A percentile compares a stretch with the other conserved stretches of the same genome.
These are phyloP conservation scores for Candida sp. DNA, from an alignment of 1,139 yeast genomes.

Conservation along the genomic window DNA sequence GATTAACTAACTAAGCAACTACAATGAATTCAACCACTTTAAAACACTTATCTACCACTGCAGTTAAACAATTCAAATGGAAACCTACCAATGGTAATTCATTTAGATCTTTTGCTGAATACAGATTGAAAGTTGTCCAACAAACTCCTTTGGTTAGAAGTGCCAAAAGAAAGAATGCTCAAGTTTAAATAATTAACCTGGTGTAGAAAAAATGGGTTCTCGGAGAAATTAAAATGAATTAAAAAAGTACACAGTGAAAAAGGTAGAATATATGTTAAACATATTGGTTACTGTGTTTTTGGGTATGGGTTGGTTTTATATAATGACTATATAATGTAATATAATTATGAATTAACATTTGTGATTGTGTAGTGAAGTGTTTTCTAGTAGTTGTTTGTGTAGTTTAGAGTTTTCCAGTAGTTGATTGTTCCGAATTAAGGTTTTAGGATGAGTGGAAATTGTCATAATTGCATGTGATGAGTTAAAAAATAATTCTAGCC, in stretches of 20 bases:
- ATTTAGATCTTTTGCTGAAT: slow-evolving; percentile 54
- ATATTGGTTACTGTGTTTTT: background rate
- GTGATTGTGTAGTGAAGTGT: background rate
- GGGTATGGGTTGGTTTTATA: background rate
- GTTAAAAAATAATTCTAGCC: too few species aligned
- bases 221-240: too few species aligned
- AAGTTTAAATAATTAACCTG: too few species aligned
- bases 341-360: too few species aligned
- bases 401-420: too few species aligned
- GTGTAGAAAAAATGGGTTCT: too few species aligned
- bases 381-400: background rate
- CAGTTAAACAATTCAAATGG: slow-evolving; percentile 21
- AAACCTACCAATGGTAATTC: slow-evolving; percentile 36
- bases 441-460: too few species aligned
- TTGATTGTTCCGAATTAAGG: too few species aligned
- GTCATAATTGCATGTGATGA: too few species aligned
- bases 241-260: background rate
- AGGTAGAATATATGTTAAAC: background rate
- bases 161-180: background rate
- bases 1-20: too few species aligned
- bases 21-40: background rate
- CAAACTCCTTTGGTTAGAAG: slow-evolving; percentile 41
- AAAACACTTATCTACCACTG: background rate
- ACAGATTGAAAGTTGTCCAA: slow-evolving; percentile 48
- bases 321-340: background rate